phyloP scores from a whole-genome alignment of 768 basidiomycete species.

The Leccinum sublutescens region DNA sequence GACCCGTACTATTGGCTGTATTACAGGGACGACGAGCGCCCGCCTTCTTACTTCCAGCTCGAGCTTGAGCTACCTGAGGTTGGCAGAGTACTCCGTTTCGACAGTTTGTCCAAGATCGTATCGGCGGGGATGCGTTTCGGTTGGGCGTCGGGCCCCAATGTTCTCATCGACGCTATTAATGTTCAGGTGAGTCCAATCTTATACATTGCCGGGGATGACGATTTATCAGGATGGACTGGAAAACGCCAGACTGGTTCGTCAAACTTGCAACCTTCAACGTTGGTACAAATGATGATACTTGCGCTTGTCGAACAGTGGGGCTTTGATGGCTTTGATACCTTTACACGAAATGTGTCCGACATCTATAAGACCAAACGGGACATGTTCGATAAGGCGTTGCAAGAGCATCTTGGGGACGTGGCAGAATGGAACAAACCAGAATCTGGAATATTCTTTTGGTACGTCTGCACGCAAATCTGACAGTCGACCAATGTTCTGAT shows the following conservation, averaged over 20 bases:
- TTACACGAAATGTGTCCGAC: conserved; percentile 56
- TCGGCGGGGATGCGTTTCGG: no score
- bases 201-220: no score
- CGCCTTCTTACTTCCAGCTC: background rate
- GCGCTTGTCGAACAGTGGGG: conserved; percentile 66
- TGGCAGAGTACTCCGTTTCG: conserved; percentile 64
- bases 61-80: background rate
- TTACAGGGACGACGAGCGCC: conserved; percentile 55
- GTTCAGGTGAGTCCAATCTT: no score
- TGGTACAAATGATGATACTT: conserved; percentile 57
- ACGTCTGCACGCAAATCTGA: no score
- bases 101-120: conserved; percentile 61
- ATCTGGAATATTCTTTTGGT: background rate
- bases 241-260: conserved; percentile 56
- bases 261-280: conserved; percentile 58
- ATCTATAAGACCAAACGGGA: conserved; percentile 69
- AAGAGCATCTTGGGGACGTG: conserved; percentile 65
- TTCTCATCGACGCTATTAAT: no score
- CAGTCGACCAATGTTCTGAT: no score
- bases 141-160: no score
- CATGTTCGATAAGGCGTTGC: conserved; percentile 67
- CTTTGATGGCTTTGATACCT: conserved; percentile 63
- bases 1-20: conserved; percentile 72
- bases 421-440: conserved; percentile 63
- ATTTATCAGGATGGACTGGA: background rate